Percentiles rank a stretch among this genome's conserved stretches.
phyloP scores from a whole-genome alignment of 2,329 filamentous ascomycete species.

The Knoxdaviesia proteae region DNA sequence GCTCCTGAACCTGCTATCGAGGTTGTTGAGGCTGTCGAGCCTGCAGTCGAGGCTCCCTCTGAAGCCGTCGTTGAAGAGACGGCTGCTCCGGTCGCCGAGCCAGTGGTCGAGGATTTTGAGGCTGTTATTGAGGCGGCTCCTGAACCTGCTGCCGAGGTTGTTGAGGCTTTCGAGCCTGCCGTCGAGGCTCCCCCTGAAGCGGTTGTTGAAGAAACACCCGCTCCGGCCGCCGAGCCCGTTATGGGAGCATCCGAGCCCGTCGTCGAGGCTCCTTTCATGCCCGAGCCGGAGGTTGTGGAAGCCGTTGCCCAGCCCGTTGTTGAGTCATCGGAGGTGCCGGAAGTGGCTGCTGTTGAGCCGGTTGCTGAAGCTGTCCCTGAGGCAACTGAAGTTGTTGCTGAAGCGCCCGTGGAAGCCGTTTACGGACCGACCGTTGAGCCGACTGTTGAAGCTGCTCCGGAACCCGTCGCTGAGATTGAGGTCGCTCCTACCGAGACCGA shows the following conservation, averaged over 20 bases:
- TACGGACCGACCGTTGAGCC: neutral
- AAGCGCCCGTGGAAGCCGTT: neutral
- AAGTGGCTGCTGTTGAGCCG: neutral
- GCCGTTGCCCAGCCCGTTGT: too few relatives aligned
- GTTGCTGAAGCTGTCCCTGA: neutral
- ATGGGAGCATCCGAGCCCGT: too few relatives aligned
- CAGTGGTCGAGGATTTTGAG: neutral
- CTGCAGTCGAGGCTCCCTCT: neutral
- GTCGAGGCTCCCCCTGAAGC: neutral
- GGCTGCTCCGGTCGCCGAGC: neutral
- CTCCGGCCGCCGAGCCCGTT: too few relatives aligned
- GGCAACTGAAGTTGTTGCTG: neutral
- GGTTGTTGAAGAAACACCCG: too few relatives aligned
- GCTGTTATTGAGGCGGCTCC: neutral
- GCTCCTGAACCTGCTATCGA: neutral
- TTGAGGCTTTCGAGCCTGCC: neutral
- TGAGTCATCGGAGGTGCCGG: too few relatives aligned
- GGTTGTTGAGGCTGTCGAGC: neutral
- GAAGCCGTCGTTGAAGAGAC: neutral
- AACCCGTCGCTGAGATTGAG: neutral
- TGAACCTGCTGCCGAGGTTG: neutral
- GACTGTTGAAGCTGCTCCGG: neutral
- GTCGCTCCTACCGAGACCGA: neutral
- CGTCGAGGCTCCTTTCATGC: too few relatives aligned
- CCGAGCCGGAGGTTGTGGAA: too few relatives aligned